phyloP scores from a whole-genome alignment of 1,139 yeast genomes.

The Diutina mesorugosa region DNA sequence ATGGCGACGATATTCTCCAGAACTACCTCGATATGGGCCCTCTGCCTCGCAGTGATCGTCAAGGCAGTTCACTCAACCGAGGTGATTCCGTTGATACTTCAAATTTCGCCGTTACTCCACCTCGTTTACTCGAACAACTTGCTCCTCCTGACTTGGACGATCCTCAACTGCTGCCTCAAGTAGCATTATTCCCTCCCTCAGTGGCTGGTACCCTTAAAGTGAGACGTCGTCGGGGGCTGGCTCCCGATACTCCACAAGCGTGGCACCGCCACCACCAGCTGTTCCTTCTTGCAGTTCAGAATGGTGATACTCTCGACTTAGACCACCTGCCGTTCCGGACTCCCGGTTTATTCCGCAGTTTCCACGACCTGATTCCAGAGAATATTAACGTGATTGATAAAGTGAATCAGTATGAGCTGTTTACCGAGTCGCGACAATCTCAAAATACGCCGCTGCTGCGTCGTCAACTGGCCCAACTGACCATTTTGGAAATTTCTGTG shows the following conservation, averaged over 20 bases:
- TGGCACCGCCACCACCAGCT: constrained; percentile 1
- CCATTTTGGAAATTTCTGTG: neutral
- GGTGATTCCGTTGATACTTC: neutral
- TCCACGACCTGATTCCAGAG: neutral
- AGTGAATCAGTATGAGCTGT: neutral
- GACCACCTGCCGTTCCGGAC: neutral
- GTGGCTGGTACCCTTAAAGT: neutral
- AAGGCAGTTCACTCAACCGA: neutral
- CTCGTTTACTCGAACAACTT: neutral
- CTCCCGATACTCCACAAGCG: neutral
- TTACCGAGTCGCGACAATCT: neutral
- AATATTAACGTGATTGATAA: neutral
- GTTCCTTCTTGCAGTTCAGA: neutral
- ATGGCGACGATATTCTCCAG: neutral
- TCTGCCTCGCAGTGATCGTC: neutral
- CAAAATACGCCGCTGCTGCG: neutral
- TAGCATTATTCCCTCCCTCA: neutral
- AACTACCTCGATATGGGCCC: constrained; percentile 1
- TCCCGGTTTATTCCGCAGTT: constrained; percentile 1
- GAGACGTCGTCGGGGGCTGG: constrained; percentile 1
- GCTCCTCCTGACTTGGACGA: neutral
- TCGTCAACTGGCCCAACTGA: neutral
- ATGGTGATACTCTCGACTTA: neutral
- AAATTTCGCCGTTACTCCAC: neutral
- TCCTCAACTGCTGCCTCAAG: neutral